Base-by-base conservation (phyloP, 1,284 basidiomycete species). In the Boletellus dicymbophilus region DNA sequence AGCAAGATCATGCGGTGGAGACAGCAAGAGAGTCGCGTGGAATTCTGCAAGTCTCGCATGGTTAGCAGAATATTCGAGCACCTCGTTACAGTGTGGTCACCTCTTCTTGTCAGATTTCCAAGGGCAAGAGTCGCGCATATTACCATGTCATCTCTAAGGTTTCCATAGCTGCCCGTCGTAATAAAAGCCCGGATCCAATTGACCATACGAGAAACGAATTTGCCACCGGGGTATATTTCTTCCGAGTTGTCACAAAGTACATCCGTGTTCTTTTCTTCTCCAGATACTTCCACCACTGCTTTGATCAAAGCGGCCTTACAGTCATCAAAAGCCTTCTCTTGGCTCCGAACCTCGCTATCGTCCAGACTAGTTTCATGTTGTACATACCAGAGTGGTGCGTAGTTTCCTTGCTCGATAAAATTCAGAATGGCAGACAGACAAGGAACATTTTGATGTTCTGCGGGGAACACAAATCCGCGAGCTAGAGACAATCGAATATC, bases 231-330 rank as follows among this genome's bases (percentile, higher is more conserved):
- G 34, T 74, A 69, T 13, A 66, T 71, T 21, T 70, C 66, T 37
- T 82, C 79, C n/a, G 75, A 79, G 37, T 82, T 76, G 53, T 85
- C 81, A 81, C 84, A 91, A 13, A 95, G 72, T 8, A 84, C 78
- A 48, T 88, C 82, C 55, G 83, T 80, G 59, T 90, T 93, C 58
- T 79, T 83, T 58, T 92, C 86, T 61, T 94, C 90, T 25, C 90
- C 91, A 4, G 89, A 82, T 21, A 91, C 79, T 56, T 91, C 90
- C 13, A 98, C 92, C 16, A 97, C 78, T 1, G 86, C 82, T 59
- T 92, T 91, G 58, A 95, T 85, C 4, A 93, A 73, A 0, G 87
- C 88, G 1, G 85, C 89, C 72, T 96, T 98, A 68, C 89, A 90
- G 25, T 84, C 78, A 51, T 85, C 82, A 51, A 96, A 87, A 0